A percentile compares a stretch with the other conserved stretches of the same genome.
These are phyloP conservation scores for Panaeolus papilionaceus DNA, from an alignment of 768 basidiomycete species.

Conservation along the genomic window DNA sequence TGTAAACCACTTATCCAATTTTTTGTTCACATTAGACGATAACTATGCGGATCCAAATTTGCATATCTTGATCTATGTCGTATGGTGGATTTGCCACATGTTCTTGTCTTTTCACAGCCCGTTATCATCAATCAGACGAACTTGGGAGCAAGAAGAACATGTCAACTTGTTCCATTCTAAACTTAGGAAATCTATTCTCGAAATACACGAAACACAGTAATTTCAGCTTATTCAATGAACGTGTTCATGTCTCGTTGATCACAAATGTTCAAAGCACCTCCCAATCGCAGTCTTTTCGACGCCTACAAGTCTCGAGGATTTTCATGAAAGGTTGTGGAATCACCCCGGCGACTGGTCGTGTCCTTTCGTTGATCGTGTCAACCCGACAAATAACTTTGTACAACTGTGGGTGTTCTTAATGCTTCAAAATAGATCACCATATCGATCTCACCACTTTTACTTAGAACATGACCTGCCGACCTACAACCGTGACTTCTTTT, in stretches of 20 bases:
- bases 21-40: constrained; percentile 4
- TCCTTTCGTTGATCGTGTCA: constrained; percentile 3
- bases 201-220: constrained; percentile 9
- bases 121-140: constrained; percentile 12
- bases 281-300: background rate
- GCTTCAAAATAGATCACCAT: constrained; percentile 12
- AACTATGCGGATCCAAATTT: constrained; percentile 11
- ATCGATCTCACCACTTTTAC: constrained; percentile 2
- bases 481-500: constrained; percentile 8
- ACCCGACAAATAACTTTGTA: constrained; percentile 5
- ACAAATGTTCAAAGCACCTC: background rate
- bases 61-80: constrained; percentile 6
- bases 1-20: background rate
- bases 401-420: constrained; percentile 2
- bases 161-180: constrained; percentile 14
- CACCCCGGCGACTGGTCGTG: constrained; percentile 6
- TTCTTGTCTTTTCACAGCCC: constrained; percentile 1
- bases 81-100: constrained; percentile 2
- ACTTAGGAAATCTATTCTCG: constrained; percentile 9
- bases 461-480: constrained; percentile 12
- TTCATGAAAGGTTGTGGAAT: constrained; percentile 6
- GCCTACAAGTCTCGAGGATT: constrained; percentile 4
- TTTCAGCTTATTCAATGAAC: constrained; percentile 6
- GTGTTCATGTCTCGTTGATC: constrained; percentile 9
- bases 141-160: constrained; percentile 13